Base-by-base conservation (phyloP, 164 flowering plant genomes). In the Echeveria elegans region DNA sequence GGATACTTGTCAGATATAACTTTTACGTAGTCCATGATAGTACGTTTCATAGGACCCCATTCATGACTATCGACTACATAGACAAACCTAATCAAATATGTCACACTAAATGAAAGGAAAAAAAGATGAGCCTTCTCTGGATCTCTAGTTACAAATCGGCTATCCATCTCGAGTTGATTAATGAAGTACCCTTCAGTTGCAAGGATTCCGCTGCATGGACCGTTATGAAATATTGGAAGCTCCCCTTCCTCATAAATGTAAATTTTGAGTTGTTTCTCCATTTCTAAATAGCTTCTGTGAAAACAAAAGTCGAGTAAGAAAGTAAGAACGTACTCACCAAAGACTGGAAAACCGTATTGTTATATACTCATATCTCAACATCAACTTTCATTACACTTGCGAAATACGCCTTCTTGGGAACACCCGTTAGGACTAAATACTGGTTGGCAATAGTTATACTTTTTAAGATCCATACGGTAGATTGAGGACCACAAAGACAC, bases 221-320 rank as follows among this genome's bases (percentile, higher is more conserved):
- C 89, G 40, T 77, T 75, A 29, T 87, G 92, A 58, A 87, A 83
- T 24, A 85, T 28, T 2, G 92, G 89, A 0, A 85, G 86, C 68
- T 87, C 92, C 3, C 92, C 93, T 75, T 87, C 93, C 70, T 77
- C 79, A 65, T 87, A 87, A 0, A 87, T 77, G 66, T 52, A 87
- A 0, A 87, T 73, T 71, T 83, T 87, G 59, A 87, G 76, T 58
- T 73, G 70, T 40, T 80, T 83, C 58, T 85, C 93, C 93, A 87
- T 87, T 67, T 83, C 88, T 79, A 85, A 69, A 65, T 85, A 87
- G 72, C 93, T 87, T 80, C 92, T 87, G 76, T 5, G 29, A 64
- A 64, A n/a, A 47, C 53, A 47, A 18, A n/a, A 4, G 21, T 50
- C 6, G 23, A 21, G 15, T n/a, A 37, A 58, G 21, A 50, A 6